A percentile compares a stretch with the other conserved stretches of the same genome.
Conservation (phyloP, 2,329 filamentous ascomycete species). For the Paecilomyces dactylethromorphus region DNA sequence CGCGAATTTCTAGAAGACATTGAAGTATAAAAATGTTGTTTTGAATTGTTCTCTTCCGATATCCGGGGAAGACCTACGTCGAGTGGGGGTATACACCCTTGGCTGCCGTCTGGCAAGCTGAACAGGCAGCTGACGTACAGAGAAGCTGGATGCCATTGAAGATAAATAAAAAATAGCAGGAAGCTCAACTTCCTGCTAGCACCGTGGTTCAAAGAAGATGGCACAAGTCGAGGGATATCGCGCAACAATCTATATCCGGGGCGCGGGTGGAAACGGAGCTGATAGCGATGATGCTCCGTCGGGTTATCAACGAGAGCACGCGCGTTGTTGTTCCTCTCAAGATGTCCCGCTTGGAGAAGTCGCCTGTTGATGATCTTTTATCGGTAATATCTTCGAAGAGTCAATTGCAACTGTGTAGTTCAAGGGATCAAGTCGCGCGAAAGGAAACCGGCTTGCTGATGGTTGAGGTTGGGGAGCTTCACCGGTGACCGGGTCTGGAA, state of each 20-base stretch:
- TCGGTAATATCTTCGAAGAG: not conserved
- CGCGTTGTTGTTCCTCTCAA: not conserved
- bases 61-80: slow-evolving; percentile 24
- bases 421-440: not conserved
- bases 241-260: not conserved
- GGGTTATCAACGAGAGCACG: not conserved
- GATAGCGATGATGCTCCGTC: not conserved
- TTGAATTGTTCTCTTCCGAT: not conserved
- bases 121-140: slow-evolving; percentile 24
- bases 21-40: not conserved
- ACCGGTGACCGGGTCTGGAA: slow-evolving; percentile 33
- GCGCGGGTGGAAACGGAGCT: not conserved
- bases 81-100: slow-evolving; percentile 19
- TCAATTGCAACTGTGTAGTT: not conserved
- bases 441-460: slow-evolving; percentile 2
- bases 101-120: slow-evolving; percentile 30
- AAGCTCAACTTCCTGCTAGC: not conserved
- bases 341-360: not conserved
- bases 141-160: slow-evolving; percentile 28
- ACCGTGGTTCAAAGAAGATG: not conserved
- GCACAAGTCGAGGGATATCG: not conserved
- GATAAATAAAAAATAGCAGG: not conserved
- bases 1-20: slow-evolving; percentile 1
- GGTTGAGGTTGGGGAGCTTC: slow-evolving; percentile 29
- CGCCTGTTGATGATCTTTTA: not conserved